Base-by-base conservation (phyloP, 352 stramenopile species). In the Globisporangium mamillatum region DNA sequence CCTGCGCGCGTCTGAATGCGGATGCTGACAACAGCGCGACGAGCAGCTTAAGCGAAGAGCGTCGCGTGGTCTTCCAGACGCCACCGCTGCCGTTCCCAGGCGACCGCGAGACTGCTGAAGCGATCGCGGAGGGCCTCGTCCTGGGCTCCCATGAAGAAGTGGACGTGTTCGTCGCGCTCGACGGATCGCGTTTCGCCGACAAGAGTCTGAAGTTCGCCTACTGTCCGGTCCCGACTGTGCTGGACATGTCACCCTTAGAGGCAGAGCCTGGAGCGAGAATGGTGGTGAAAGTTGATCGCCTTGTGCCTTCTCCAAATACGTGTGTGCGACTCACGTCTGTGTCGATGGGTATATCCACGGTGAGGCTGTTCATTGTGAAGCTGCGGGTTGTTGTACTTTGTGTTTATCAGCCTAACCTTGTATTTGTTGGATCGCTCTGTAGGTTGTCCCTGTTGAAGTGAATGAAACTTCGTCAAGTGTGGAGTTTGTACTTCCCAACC, bases 121-220 rank as follows among this genome's bases (percentile, higher is more conserved):
- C 67, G 10, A 72, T 75, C n/a, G 53, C 54, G 6, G 77, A 83
- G 18, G 69, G 62, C 6, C 74, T 77, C 52, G 52, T 76, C 1
- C 61, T 81, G 27, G 73, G 61, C 0, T 72, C 67, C 4, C 63
- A 62, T 48, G 75, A 88, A 75, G 78, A 88, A 68, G 76, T 84
- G 1, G 67, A 78, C 1, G 60, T 91, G 38, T 77, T 83, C 50
- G 75, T 89, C n/a, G 70, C 83, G 3, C 60, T 91, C 14, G 76
- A 91, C 29, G 81, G 81, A 0, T 32, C 72, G 4, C 71, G 85
- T 64, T 90, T 85, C 44, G 68, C 76, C 6, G 69, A 87, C 12
- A 68, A 71, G n/a, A 69, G 68, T 41, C 48, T 81, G 14, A 59
- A 67, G 18, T 72, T 82, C 27, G 60, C 53, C 25, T 84, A 79